phyloP scores from a whole-genome alignment of 495 filamentous ascomycete genomes.

The Melanomma pulvis-pyrius region DNA sequence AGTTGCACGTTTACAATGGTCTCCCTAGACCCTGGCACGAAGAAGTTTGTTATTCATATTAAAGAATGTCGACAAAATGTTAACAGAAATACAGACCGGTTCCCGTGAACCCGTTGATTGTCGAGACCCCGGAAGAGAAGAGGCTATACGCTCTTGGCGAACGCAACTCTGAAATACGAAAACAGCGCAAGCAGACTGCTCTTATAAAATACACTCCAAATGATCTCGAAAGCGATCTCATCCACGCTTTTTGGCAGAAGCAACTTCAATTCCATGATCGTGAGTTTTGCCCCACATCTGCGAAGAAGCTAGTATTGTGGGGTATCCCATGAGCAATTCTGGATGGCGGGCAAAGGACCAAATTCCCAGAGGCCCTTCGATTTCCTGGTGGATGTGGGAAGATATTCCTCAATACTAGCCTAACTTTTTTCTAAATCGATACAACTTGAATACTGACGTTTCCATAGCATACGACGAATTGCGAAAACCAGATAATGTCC shows the following conservation, averaged over 20 bases:
- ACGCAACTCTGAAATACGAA: constrained; percentile 74
- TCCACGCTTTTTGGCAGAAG: constrained; percentile 78
- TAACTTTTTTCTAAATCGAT: no score
- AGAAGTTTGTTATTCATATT: constrained; percentile 53
- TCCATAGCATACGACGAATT: constrained; percentile 51
- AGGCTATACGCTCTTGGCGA: constrained; percentile 69
- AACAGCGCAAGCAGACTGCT: constrained; percentile 63
- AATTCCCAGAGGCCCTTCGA: no score
- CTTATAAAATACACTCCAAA: constrained; percentile 74
- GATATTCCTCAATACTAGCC: no score
- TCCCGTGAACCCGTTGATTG: constrained; percentile 59
- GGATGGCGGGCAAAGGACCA: no score
- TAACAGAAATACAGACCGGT: constrained; percentile 51
- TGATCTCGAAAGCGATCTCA: constrained; percentile 74
- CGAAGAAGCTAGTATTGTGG: no score
- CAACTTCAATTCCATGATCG: constrained; percentile 62
- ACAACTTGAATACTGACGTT: not conserved
- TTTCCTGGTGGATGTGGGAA: no score
- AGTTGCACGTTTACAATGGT: constrained; percentile 87
- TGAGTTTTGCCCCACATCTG: no score
- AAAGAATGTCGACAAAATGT: not conserved
- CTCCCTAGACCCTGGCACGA: constrained; percentile 73
- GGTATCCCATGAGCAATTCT: no score
- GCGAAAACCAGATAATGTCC: constrained; percentile 63
- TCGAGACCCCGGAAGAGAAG: constrained; percentile 73